phyloP scores from a whole-genome alignment of 2,329 filamentous ascomycete genomes.

The Diaporthe eres region DNA sequence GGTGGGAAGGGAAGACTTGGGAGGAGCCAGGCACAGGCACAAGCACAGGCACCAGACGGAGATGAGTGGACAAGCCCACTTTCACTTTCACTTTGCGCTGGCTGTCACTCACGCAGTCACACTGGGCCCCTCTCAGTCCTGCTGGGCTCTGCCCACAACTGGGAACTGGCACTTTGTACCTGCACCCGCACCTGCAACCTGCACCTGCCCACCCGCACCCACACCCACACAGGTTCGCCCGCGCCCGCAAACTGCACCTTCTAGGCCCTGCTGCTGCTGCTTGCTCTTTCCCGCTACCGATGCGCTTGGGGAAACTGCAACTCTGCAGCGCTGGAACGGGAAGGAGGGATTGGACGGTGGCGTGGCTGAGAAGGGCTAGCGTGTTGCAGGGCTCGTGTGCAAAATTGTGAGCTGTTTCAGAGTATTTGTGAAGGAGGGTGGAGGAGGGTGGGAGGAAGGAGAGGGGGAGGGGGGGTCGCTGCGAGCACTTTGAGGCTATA shows the following conservation, averaged over 20 bases:
- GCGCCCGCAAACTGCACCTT: background rate
- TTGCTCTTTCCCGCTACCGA: constrained; percentile 13
- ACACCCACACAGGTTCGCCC: background rate
- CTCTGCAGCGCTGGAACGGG: constrained; percentile 20
- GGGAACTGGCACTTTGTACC: background rate
- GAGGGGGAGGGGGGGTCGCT: background rate
- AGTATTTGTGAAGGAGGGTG: constrained; percentile 29
- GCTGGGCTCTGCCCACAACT: background rate
- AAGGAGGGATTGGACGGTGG: constrained; percentile 34
- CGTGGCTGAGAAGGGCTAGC: constrained; percentile 38
- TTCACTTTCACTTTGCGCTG: constrained; percentile 16
- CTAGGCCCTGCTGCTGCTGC: constrained; percentile 10
- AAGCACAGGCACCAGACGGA: constrained; percentile 32
- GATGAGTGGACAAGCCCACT: constrained; percentile 31
- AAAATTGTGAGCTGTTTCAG: constrained; percentile 36
- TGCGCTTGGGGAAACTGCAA: constrained; percentile 17
- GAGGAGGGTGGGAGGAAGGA: background rate
- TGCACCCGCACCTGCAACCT: background rate
- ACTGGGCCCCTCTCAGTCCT: background rate
- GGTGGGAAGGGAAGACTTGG: constrained; percentile 4
- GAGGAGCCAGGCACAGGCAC: constrained; percentile 17
- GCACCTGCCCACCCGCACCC: background rate
- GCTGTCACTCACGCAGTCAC: constrained; percentile 17
- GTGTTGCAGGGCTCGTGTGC: constrained; percentile 27
- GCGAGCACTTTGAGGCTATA: constrained; percentile 25